Percentiles rank a stretch among this genome's conserved stretches.
Conservation (phyloP, 1,284 basidiomycete species). For the Coriolopsis trogii region DNA sequence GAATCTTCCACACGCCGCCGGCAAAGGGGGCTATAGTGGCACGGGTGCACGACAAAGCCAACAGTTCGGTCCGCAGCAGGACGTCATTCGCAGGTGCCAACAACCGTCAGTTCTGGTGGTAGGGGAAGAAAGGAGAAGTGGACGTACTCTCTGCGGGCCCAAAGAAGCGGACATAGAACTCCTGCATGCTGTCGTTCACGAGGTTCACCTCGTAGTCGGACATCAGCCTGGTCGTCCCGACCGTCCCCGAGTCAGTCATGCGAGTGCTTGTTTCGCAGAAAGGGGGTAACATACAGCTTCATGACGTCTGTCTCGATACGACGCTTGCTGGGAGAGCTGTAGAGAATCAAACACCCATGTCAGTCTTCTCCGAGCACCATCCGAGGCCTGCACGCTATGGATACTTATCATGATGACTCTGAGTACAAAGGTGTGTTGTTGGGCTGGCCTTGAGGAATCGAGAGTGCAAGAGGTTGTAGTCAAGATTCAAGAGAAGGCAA, state of each 20-base stretch:
- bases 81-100: too few species aligned
- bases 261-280: background rate
- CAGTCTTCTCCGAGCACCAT: conserved; percentile 10
- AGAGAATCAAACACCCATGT: conserved; percentile 29
- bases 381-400: background rate
- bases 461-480: background rate
- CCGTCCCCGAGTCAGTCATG: background rate
- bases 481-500: background rate
- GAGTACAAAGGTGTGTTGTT: too few species aligned
- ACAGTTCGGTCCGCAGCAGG: too few species aligned
- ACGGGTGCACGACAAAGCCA: background rate
- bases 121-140: background rate
- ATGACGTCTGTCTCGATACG: conserved; percentile 99
- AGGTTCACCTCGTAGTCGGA: conserved; percentile 97
- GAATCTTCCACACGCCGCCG: conserved; percentile 98
- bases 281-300: conserved; percentile 81
- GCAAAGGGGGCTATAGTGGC: conserved; percentile 84
- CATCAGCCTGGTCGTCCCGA: conserved; percentile 72
- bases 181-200: conserved; percentile 98
- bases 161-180: conserved; percentile 96
- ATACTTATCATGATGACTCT: conserved; percentile 39
- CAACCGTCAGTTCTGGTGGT: too few species aligned
- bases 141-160: conserved; percentile 92
- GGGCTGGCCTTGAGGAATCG: background rate
- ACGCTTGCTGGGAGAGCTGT: conserved; percentile 77